Evolutionary conservation across 169 alveolate genomes (phyloP), one percentile per base, ranked within the genome.

Genomic region (Plasmodium cynomolgi): DNA sequence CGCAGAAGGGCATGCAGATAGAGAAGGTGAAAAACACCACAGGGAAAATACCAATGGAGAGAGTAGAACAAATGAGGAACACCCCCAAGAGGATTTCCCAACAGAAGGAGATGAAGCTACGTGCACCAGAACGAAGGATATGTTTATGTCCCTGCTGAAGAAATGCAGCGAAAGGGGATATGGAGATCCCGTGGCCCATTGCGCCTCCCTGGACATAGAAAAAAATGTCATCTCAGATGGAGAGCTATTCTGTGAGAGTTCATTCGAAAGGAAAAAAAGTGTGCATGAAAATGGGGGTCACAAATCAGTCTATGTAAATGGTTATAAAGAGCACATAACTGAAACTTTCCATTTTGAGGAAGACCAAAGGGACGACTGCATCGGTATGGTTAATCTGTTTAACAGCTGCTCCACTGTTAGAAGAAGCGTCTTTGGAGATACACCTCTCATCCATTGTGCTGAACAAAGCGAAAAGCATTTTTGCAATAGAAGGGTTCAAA

Each of bases 141-240:
- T 74, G 23, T 85, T 85, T 29, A 75, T 26, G 23, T 54, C 74
- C 39, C 41, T 85, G 33, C 26, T 85, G 39, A 62, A 17, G 41
- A 29, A 47, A 26, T 85, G 93, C 68, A 37, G 23, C 2, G 80
- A 85, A 74, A 33, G 62, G 2, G 62, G 54, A 23, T 39, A 50
- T 9, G 58, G 31, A 47, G 74, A 85, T 54, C 68, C 84, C 6
- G 6, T 75, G 68, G 47, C 68, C 34, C 93, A 85, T 11, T 85
- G 93, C 39, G 93, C 84, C n/a, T 74, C 93, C 13, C 58, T 85
- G 1, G 84, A 85, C 58, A 62, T 47, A 1, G 75, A 85, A 74
- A 85, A 85, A 85, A 73, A 85, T 44, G 31, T 85, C 26, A 85
- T 85, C 62, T 26, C 79, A 50, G 80, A 85, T 85, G 84, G 84